Conservation (phyloP, 768 basidiomycete genomes). For the Tricholoma furcatifolium region DNA sequence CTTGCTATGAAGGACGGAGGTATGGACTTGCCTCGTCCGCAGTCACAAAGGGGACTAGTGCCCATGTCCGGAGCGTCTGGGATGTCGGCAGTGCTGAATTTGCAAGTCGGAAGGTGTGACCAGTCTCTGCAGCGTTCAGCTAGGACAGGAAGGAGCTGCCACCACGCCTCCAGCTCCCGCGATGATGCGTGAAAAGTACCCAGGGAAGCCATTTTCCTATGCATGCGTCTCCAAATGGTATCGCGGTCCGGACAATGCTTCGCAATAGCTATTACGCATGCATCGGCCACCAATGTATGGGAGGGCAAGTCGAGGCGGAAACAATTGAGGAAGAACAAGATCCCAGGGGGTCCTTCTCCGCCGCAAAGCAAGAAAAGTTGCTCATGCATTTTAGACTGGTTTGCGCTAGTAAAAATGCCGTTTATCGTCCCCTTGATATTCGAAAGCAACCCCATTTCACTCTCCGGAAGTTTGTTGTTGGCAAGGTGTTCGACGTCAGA, state of each 20-base stretch:
- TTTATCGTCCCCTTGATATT: conserved; percentile 8
- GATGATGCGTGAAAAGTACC: conserved; percentile 17
- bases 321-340: conserved; percentile 44
- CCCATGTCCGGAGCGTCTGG: conserved; percentile 38
- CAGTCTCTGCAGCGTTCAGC: conserved; percentile 56
- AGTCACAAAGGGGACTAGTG: conserved; percentile 47
- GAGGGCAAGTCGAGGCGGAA: conserved; percentile 47
- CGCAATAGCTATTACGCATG: conserved; percentile 41
- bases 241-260: neutral
- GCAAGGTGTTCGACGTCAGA: conserved; percentile 20
- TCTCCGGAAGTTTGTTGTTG: neutral
- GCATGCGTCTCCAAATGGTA: neutral
- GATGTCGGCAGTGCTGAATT: conserved; percentile 37
- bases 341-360: conserved; percentile 25
- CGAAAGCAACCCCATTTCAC: neutral
- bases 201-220: neutral
- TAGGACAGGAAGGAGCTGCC: conserved; percentile 46
- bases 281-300: conserved; percentile 51
- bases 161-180: conserved; percentile 39
- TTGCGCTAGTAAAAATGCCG: neutral
- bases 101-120: conserved; percentile 46
- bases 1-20: conserved; percentile 29
- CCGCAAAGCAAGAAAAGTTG: conserved; percentile 22
- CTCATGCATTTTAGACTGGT: neutral
- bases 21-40: conserved; percentile 49